phyloP scores from a whole-genome alignment of 352 stramenopile species.

The Phytophthora ramorum region DNA sequence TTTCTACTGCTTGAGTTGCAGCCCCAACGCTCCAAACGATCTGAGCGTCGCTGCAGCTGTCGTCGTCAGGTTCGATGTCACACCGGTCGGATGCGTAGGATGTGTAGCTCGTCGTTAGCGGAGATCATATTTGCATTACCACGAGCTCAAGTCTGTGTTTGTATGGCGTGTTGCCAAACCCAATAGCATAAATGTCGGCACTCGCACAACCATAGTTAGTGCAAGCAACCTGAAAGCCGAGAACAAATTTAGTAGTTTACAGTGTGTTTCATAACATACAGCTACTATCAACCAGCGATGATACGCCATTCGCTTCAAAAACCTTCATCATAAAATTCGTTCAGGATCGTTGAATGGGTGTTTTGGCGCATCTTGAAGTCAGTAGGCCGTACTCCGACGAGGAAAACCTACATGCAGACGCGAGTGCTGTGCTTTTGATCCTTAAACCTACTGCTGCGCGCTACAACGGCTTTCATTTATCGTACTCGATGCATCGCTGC shows the following conservation, averaged over 20 bases:
- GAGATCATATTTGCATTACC: neutral
- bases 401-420: neutral
- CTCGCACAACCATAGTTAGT: too few relatives aligned
- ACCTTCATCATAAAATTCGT: neutral
- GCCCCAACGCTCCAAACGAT: neutral
- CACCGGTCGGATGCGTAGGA: too few relatives aligned
- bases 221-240: neutral
- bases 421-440: neutral
- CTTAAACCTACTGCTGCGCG: neutral
- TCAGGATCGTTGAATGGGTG: neutral
- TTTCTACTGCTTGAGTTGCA: neutral
- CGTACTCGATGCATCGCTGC: neutral
- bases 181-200: neutral
- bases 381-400: neutral
- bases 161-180: neutral
- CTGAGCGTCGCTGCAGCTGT: too few relatives aligned
- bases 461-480: neutral
- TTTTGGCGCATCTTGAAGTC: neutral
- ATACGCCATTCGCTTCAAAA: neutral
- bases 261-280: neutral
- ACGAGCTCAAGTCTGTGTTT: constrained; percentile 2
- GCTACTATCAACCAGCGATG: neutral
- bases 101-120: neutral
- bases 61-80: too few relatives aligned
- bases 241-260: constrained; percentile 1